Percentiles rank a stretch among this genome's conserved stretches.
phyloP scores from a whole-genome alignment of 2,329 filamentous ascomycete species.

The Aspergillus fumigatus region DNA sequence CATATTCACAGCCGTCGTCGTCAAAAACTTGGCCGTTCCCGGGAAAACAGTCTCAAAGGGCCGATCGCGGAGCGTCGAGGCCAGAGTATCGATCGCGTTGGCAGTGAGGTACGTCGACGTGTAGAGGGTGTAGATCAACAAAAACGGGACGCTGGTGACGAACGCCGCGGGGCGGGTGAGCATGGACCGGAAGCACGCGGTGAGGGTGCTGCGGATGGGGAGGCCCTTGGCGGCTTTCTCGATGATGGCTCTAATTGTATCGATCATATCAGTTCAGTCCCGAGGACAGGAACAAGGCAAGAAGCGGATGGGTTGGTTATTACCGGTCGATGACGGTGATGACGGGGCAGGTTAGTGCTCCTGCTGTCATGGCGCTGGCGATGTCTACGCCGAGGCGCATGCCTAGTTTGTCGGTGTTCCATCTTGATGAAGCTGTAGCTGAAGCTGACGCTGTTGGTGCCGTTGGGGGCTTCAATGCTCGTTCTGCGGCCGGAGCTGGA shows the following conservation, averaged over 20 bases:
- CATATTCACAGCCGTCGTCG: constrained; percentile 78
- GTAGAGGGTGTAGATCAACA: constrained; percentile 61
- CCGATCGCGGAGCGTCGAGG: constrained; percentile 58
- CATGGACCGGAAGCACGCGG: constrained; percentile 37
- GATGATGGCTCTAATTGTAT: constrained; percentile 42
- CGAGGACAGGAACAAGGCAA: no score
- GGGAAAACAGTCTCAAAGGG: constrained; percentile 61
- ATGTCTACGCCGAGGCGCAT: constrained; percentile 64
- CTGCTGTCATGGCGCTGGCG: constrained; percentile 65
- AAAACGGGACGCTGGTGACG: constrained; percentile 45
- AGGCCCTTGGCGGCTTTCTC: constrained; percentile 46
- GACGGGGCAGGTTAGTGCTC: constrained; percentile 71
- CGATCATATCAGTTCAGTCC: not conserved
- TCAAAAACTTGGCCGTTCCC: constrained; percentile 74
- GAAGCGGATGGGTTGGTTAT: not conserved
- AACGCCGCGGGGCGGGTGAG: constrained; percentile 39
- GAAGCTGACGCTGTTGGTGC: constrained; percentile 13
- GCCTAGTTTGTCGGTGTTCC: constrained; percentile 73
- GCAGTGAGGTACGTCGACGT: constrained; percentile 85
- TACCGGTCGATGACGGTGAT: constrained; percentile 87
- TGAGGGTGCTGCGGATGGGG: constrained; percentile 39
- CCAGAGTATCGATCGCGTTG: constrained; percentile 78
- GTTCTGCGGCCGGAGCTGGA: constrained; percentile 2
- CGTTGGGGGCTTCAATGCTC: not conserved
- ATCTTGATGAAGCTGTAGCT: constrained; percentile 34